Evolutionary conservation across 106 monocot genomes (phyloP).

Genomic region (Dendrobium chrysotoxum): DNA sequence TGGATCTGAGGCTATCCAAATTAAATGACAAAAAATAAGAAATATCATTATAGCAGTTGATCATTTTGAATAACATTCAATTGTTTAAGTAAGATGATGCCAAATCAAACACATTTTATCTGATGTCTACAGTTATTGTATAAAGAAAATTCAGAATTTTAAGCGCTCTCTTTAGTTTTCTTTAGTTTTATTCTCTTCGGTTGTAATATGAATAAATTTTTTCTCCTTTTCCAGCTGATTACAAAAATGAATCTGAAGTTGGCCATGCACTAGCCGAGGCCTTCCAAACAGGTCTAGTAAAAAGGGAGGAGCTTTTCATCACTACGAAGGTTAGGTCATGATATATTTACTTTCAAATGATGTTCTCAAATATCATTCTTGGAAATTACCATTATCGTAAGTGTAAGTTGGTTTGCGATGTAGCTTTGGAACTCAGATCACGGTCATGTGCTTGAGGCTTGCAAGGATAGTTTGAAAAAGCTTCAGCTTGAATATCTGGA

Average conservation of each 20-base stretch:
- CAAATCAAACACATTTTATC: not conserved
- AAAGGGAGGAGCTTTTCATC: conserved; percentile 91
- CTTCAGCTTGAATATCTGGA: conserved; percentile 89
- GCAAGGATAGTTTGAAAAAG: conserved; percentile 92
- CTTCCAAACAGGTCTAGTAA: conserved; percentile 72
- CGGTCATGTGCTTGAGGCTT: conserved; percentile 89
- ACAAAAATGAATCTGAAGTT: conserved; percentile 88
- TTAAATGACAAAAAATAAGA: not conserved
- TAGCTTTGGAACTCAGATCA: conserved; percentile 98
- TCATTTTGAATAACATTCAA: not conserved
- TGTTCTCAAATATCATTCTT: not conserved
- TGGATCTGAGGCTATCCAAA: not conserved
- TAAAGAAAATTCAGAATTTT: not conserved
- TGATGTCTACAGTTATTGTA: no score
- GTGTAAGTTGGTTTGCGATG: conserved; percentile 1
- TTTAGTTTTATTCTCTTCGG: not conserved
- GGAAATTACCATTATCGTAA: not conserved
- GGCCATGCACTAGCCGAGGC: conserved; percentile 86
- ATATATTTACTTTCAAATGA: not conserved
- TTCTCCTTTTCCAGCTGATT: conserved; percentile 59
- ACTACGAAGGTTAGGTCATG: conserved; percentile 58
- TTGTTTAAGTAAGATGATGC: not conserved
- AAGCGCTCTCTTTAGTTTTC: not conserved
- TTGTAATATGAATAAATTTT: not conserved
- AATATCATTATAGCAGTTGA: not conserved